phyloP scores from a whole-genome alignment of 176 grass and related monocot species.

The Oryza meyeriana region DNA sequence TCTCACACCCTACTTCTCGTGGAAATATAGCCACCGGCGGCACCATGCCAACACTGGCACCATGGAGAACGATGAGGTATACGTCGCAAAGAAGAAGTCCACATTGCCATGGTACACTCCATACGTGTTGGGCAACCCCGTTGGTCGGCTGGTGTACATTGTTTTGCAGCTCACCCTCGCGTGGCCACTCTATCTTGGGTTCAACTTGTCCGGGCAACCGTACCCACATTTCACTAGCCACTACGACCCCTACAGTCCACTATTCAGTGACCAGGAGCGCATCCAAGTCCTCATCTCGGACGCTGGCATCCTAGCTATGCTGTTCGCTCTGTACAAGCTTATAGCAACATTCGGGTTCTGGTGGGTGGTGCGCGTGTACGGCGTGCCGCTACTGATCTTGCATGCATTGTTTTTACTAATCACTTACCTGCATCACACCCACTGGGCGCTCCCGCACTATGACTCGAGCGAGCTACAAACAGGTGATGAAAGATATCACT shows the following conservation, averaged over 20 bases:
- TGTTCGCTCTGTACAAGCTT: too few relatives aligned
- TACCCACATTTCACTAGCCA: constrained; percentile 90
- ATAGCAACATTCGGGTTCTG: too few relatives aligned
- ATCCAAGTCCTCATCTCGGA: constrained; percentile 82
- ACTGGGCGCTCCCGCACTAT: too few relatives aligned
- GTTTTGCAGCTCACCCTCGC: too few relatives aligned
- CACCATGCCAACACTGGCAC: constrained; percentile 93
- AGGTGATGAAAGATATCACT: too few relatives aligned
- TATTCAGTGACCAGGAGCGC: constrained; percentile 87
- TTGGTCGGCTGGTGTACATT: constrained; percentile 49
- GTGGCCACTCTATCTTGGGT: constrained; percentile 79
- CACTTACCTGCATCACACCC: constrained; percentile 93
- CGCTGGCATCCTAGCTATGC: constrained; percentile 40
- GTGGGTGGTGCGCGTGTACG: too few relatives aligned
- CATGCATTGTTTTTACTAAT: constrained; percentile 76
- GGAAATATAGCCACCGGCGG: constrained; percentile 93
- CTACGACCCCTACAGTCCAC: constrained; percentile 76
- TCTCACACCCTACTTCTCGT: constrained; percentile 87
- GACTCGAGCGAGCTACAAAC: constrained; percentile 54
- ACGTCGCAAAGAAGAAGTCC: too few relatives aligned
- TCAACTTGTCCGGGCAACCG: constrained; percentile 72
- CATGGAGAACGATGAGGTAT: too few relatives aligned
- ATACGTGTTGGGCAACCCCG: constrained; percentile 70
- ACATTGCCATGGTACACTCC: constrained; percentile 60
- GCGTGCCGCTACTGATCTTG: constrained; percentile 61